Evolutionary conservation across 2,329 filamentous ascomycete genomes (phyloP).

Genomic region (Amauroascus verrucosus): DNA sequence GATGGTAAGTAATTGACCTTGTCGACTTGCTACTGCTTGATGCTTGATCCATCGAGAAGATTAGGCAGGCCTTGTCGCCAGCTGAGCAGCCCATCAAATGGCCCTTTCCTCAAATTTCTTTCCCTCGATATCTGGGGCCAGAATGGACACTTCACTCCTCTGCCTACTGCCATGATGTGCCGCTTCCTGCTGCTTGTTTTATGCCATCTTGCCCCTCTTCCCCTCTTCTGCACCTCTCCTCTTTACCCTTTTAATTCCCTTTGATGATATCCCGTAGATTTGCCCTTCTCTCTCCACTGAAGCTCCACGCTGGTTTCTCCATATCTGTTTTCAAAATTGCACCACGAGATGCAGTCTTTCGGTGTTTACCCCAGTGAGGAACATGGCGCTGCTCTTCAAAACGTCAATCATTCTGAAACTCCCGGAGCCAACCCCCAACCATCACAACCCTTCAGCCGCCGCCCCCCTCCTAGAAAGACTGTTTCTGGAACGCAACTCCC

Average conservation of each 20-base stretch:
- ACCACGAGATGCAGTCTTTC: not conserved
- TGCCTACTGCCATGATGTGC: not conserved
- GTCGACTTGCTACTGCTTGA: not conserved
- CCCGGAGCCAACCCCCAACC: no score
- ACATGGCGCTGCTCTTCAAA: no score
- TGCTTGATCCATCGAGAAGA: no score
- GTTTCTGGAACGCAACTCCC: no score
- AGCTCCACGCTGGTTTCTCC: no score
- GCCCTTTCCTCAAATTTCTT: no score
- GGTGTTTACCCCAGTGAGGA: not conserved
- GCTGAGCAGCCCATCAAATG: not conserved
- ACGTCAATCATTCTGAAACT: no score
- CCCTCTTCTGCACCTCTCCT: not conserved
- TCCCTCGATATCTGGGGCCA: no score
- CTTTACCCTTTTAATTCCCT: no score
- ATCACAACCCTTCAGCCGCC: not conserved
- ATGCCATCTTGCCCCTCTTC: not conserved
- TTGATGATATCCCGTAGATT: no score
- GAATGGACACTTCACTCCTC: not conserved
- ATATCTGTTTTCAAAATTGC: not conserved
- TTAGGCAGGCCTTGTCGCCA: no score
- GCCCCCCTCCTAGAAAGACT: not conserved
- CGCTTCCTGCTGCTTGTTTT: not conserved
- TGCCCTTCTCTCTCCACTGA: no score
- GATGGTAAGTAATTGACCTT: constrained; percentile 34